phyloP scores from a whole-genome alignment of 192 early-diverging fungal species.

The Coemansia sp. region DNA sequence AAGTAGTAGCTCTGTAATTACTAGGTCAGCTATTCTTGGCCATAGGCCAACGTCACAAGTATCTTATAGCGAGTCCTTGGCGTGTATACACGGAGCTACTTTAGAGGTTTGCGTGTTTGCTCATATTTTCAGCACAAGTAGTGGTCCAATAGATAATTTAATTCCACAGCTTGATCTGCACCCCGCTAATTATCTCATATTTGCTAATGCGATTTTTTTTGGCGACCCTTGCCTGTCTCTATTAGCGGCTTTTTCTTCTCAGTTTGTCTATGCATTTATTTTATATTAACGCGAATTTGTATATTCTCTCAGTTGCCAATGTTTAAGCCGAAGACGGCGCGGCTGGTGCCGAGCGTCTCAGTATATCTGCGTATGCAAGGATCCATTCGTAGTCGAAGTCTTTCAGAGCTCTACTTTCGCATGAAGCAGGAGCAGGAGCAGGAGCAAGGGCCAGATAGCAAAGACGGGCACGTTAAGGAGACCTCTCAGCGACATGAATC shows the following conservation, averaged over 20 bases:
- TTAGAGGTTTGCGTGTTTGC: not conserved
- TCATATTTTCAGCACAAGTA: not conserved
- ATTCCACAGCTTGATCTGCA: not conserved
- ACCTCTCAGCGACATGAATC: not conserved
- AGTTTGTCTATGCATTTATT: too few relatives aligned
- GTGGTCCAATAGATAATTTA: not conserved
- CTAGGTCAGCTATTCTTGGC: too few relatives aligned
- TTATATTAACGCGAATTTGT: too few relatives aligned
- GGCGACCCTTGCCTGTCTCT: not conserved
- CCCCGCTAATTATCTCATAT: not conserved
- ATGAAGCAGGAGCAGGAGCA: slow-evolving; percentile 10
- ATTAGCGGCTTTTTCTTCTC: not conserved
- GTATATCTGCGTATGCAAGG: not conserved
- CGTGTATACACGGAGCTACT: not conserved
- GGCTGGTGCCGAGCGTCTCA: not conserved
- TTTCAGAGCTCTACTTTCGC: slow-evolving; percentile 36
- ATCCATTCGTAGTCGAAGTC: slow-evolving; percentile 4
- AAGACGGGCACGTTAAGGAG: slow-evolving; percentile 6
- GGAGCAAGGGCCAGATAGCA: not conserved
- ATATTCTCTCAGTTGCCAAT: not conserved
- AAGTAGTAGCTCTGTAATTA: not conserved
- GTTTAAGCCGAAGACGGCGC: not conserved
- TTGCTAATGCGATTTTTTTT: too few relatives aligned
- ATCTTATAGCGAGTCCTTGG: not conserved
- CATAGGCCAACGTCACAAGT: too few relatives aligned